phyloP scores from a whole-genome alignment of 371 early-diverging fungal genomes.

The Nematocida displodere region DNA sequence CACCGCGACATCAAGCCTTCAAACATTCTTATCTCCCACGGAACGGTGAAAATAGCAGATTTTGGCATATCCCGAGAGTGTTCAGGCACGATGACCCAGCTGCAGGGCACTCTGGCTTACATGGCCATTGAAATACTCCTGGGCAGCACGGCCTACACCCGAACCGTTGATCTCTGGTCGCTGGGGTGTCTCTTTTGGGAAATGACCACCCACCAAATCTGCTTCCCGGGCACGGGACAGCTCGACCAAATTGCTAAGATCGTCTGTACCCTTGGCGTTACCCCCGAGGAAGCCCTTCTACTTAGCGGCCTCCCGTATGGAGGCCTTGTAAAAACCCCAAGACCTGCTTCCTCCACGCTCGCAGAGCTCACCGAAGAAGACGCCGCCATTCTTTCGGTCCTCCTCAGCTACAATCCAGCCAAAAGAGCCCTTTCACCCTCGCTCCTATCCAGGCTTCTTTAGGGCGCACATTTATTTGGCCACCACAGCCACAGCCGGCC shows the following conservation, averaged over 20 bases:
- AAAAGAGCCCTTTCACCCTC: neutral
- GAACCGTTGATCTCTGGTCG: constrained; percentile 91
- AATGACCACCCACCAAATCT: constrained; percentile 79
- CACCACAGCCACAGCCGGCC: too few relatives aligned
- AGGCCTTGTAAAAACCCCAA: neutral
- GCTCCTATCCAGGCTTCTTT: neutral
- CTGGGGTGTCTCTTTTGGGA: constrained; percentile 97
- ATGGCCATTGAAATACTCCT: constrained; percentile 90
- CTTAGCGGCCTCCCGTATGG: constrained; percentile 20
- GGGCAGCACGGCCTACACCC: constrained; percentile 78
- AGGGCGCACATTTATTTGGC: too few relatives aligned
- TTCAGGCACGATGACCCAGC: constrained; percentile 78
- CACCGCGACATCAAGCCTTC: constrained; percentile 98
- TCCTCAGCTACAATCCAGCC: constrained; percentile 1
- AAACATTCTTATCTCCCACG: constrained; percentile 81
- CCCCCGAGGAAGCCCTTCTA: constrained; percentile 68
- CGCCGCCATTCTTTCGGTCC: neutral
- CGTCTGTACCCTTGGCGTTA: constrained; percentile 95
- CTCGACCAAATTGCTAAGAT: constrained; percentile 97
- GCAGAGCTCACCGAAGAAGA: neutral
- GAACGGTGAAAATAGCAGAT: constrained; percentile 89
- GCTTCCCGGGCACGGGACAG: constrained; percentile 93
- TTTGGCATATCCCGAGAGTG: constrained; percentile 89
- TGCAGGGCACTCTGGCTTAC: constrained; percentile 86
- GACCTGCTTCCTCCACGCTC: neutral